Evolutionary conservation across 2,329 filamentous ascomycete species (phyloP), one percentile per base, ranked within the genome.

Genomic region (Madurella fahalii): DNA sequence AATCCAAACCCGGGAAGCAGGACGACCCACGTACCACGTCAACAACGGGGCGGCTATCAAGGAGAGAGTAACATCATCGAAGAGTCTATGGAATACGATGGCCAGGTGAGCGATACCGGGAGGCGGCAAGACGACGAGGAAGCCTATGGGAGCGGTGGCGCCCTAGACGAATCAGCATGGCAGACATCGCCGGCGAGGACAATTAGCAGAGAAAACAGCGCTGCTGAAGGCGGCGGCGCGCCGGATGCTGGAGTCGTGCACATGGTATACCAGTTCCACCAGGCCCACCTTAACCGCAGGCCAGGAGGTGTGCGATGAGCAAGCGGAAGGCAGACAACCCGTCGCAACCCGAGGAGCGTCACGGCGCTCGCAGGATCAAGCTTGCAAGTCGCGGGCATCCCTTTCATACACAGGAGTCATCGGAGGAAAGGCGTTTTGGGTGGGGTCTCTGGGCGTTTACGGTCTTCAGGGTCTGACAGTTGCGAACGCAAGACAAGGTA

Each of bases 91-190:
- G 81, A 84, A 63, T 76, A 77, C 43, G 73, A 72, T 1, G 68
- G 65, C 2, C 67, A 72, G 64, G 45, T 71, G 9, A 62, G 63
- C 50, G 67, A 69, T 50, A 31, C 69, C 67, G 43, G 53, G 9
- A 73, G 69, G 59, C 82, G 82, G 47, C 83, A 81, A 53, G 83
- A 84, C 50, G 73, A 87, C 12, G 83, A 80, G 2, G 82, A 83
- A 31, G 62, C 81, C 60, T 82, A 82, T 65, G 77, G 78, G 42
- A 75, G 72, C 18, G 74, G 73, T 1, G 76, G 73, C 0, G 74
- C 69, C 1, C 76, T 81, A 64, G 86, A 74, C 53, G 82, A 80
- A 71, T 84, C 81, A 3, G 76, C 76, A 9, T 84, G 81, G 81
- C 79, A 83, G 65, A 81, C 78, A 15, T 79, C 79, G 2, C 80